A percentile compares a stretch with the other conserved stretches of the same genome.
Evolutionary conservation across 2,329 filamentous ascomycete genomes (phyloP).

Genomic region (Claviceps monticola): DNA sequence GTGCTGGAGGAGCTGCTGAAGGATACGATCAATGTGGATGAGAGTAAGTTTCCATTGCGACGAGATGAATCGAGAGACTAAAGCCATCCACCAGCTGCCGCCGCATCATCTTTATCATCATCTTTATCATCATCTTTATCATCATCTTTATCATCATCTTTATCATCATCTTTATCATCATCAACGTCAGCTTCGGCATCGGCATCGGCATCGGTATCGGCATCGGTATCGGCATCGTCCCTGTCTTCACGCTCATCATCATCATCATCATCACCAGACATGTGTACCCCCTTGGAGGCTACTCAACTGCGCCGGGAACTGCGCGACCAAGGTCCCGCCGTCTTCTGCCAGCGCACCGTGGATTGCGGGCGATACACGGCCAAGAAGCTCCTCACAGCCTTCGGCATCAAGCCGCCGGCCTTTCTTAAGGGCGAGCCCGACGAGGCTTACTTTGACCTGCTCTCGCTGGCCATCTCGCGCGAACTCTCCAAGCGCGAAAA

Average conservation of each 20-base stretch:
- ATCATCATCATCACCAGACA: conserved; percentile 21
- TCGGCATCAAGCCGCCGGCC: conserved; percentile 59
- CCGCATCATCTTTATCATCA: neutral
- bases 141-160: neutral
- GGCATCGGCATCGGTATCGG: neutral
- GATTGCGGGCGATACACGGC: conserved; percentile 56
- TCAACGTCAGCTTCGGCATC: neutral
- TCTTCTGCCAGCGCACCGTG: conserved; percentile 63
- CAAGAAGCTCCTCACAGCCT: conserved; percentile 75
- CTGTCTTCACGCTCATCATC: neutral
- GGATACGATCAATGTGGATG: conserved; percentile 31
- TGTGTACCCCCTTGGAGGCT: conserved; percentile 56
- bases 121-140: neutral
- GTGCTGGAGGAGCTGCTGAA: conserved; percentile 44
- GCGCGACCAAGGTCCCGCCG: conserved; percentile 60
- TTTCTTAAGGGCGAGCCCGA: conserved; percentile 58
- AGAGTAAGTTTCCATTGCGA: conserved; percentile 1
- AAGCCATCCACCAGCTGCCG: too few species aligned
- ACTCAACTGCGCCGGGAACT: conserved; percentile 54
- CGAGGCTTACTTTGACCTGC: conserved; percentile 58
- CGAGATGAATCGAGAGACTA: too few species aligned
- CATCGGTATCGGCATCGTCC: neutral
- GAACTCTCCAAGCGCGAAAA: conserved; percentile 75
- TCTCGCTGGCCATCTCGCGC: conserved; percentile 64
- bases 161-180: neutral